Conservation (phyloP, 352 stramenopile species). For the Aphanomyces astaci region DNA sequence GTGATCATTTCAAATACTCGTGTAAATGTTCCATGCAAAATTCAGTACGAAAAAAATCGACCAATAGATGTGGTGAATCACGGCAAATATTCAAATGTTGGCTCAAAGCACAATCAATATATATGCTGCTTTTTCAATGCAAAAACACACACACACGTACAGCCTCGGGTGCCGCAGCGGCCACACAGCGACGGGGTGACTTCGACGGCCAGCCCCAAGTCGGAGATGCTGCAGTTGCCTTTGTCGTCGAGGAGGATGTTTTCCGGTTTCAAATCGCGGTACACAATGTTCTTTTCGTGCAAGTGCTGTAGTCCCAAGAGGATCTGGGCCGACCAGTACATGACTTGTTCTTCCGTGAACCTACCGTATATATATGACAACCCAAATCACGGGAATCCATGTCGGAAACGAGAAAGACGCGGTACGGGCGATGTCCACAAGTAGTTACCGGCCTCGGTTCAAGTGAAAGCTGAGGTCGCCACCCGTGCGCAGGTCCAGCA, state of each 20-base stretch:
- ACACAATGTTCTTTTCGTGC: slow-evolving; percentile 53
- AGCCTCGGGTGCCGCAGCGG: slow-evolving; percentile 63
- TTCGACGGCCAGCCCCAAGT: slow-evolving; percentile 94
- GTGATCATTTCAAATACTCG: too few relatives aligned
- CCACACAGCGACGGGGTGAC: slow-evolving; percentile 81
- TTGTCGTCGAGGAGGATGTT: slow-evolving; percentile 90
- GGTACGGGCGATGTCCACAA: too few relatives aligned
- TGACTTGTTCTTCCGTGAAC: slow-evolving; percentile 65
- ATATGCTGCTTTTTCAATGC: too few relatives aligned
- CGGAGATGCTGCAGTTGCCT: slow-evolving; percentile 93
- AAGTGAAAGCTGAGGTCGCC: slow-evolving; percentile 67
- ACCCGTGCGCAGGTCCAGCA: slow-evolving; percentile 89
- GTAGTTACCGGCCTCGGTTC: slow-evolving; percentile 25
- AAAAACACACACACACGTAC: too few relatives aligned
- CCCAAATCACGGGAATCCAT: neutral
- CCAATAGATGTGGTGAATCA: too few relatives aligned
- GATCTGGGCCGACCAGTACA: slow-evolving; percentile 82
- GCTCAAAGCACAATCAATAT: too few relatives aligned
- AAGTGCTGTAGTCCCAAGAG: slow-evolving; percentile 77
- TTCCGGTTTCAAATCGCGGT: slow-evolving; percentile 79
- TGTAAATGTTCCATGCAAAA: neutral
- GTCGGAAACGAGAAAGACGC: too few relatives aligned
- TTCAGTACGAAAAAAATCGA: too few relatives aligned
- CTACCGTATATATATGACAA: slow-evolving; percentile 3
- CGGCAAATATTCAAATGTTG: too few relatives aligned